A percentile compares a stretch with the other conserved stretches of the same genome.
phyloP scores from a whole-genome alignment of 2,329 filamentous ascomycete species.

The Verticillium albo-atrum region DNA sequence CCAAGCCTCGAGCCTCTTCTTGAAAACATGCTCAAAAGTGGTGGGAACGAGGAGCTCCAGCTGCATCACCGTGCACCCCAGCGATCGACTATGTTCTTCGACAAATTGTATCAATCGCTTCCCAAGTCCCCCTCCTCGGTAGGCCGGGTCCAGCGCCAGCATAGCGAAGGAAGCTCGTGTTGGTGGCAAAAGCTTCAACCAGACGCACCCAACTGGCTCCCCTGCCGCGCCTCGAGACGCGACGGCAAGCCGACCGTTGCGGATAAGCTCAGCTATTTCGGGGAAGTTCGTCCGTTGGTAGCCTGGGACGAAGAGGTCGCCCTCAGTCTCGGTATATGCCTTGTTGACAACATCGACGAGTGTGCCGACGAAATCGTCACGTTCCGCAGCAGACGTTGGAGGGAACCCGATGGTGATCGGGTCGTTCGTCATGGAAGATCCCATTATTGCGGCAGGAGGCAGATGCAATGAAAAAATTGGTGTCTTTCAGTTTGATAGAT shows the following conservation, averaged over 20 bases:
- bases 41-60: background rate
- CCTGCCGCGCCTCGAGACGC: background rate
- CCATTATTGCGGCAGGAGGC: background rate
- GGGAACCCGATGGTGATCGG: conserved; percentile 16
- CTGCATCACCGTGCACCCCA: background rate
- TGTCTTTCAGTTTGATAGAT: too few relatives aligned
- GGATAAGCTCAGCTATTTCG: background rate
- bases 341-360: conserved; percentile 20
- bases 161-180: background rate
- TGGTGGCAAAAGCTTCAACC: background rate
- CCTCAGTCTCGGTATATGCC: conserved; percentile 19
- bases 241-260: background rate
- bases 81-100: background rate
- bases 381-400: conserved; percentile 8
- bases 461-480: too few relatives aligned
- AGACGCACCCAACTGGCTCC: background rate
- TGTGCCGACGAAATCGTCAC: conserved; percentile 9
- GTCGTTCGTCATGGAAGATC: background rate
- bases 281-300: conserved; percentile 18
- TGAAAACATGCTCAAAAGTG: background rate
- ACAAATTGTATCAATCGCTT: background rate
- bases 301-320: conserved; percentile 18
- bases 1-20: background rate
- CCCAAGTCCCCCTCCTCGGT: background rate
- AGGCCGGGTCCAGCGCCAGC: background rate